These are phyloP conservation scores for Beauveria rudraprayagi DNA, from an alignment of 2,329 filamentous ascomycete genomes.

Conservation along the genomic window DNA sequence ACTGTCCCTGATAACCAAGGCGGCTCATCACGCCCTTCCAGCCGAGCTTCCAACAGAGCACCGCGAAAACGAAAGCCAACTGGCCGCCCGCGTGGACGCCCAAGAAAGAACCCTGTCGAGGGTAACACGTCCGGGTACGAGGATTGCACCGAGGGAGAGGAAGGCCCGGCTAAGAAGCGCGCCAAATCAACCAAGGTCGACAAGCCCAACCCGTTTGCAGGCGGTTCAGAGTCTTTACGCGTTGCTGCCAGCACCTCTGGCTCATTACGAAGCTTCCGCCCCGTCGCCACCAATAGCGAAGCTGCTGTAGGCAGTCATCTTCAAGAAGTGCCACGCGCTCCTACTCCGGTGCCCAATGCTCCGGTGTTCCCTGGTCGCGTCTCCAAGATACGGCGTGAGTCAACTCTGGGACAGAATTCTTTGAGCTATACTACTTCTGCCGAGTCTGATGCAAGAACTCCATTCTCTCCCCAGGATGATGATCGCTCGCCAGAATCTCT, in stretches of 20 bases:
- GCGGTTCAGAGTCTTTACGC: conserved; percentile 69
- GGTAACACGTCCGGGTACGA: conserved; percentile 72
- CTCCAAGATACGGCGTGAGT: conserved; percentile 50
- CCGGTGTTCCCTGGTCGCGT: conserved; percentile 26
- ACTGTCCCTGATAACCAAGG: conserved; percentile 14
- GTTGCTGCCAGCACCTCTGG: conserved; percentile 88
- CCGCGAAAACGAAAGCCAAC: conserved; percentile 36
- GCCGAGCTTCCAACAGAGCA: conserved; percentile 45
- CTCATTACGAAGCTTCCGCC: conserved; percentile 77
- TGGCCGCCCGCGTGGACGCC: conserved; percentile 47
- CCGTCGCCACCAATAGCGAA: conserved; percentile 48
- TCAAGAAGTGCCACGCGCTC: conserved; percentile 66
- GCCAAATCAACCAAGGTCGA: conserved; percentile 69
- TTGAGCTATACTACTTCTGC: conserved; percentile 38
- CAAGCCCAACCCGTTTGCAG: conserved; percentile 63
- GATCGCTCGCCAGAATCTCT: conserved; percentile 47
- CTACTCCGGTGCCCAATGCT: conserved; percentile 62
- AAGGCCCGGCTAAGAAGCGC: conserved; percentile 55
- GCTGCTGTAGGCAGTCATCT: conserved; percentile 42
- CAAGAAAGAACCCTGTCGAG: conserved; percentile 44
- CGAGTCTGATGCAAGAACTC: conserved; percentile 27
- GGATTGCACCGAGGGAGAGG: conserved; percentile 53
- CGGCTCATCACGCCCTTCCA: conserved; percentile 48
- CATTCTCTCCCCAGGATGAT: conserved; percentile 40
- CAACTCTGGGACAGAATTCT: conserved; percentile 46